Percentiles rank a stretch among this genome's conserved stretches.
These are phyloP conservation scores for Bipolaris zeicola DNA, from an alignment of 2,329 filamentous ascomycete genomes.

Conservation along the genomic window DNA sequence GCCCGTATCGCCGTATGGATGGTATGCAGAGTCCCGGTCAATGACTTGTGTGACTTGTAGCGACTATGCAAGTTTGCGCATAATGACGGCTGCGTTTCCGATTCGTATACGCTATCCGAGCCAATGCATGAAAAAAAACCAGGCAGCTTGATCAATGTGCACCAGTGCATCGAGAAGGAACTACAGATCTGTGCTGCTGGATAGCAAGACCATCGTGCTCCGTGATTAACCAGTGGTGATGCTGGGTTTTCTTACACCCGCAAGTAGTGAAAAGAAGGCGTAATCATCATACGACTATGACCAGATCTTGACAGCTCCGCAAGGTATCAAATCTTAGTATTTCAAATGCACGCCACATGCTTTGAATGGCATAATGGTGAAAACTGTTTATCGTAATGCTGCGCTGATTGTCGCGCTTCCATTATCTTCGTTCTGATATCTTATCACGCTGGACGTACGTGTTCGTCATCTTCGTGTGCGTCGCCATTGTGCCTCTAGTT, in stretches of 20 bases:
- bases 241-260: not conserved
- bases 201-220: not conserved
- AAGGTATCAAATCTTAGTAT: not conserved
- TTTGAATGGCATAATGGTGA: not conserved
- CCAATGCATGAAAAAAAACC: no score
- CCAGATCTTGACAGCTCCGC: not conserved
- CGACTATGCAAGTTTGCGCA: not conserved
- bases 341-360: not conserved
- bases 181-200: not conserved
- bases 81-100: not conserved
- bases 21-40: not conserved
- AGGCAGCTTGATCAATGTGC: no score
- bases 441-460: no score
- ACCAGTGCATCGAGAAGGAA: no score
- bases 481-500: slow-evolving; percentile 53
- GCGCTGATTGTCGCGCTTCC: not conserved
- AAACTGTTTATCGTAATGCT: not conserved
- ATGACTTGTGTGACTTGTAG: not conserved
- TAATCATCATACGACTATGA: not conserved
- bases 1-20: not conserved
- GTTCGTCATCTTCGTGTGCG: slow-evolving; percentile 15
- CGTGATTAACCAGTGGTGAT: not conserved
- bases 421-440: not conserved
- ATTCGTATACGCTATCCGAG: not conserved
- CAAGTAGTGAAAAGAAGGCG: not conserved